phyloP scores from a whole-genome alignment of 1,284 basidiomycete species.

The Ceratorhiza oryzae-sativae region DNA sequence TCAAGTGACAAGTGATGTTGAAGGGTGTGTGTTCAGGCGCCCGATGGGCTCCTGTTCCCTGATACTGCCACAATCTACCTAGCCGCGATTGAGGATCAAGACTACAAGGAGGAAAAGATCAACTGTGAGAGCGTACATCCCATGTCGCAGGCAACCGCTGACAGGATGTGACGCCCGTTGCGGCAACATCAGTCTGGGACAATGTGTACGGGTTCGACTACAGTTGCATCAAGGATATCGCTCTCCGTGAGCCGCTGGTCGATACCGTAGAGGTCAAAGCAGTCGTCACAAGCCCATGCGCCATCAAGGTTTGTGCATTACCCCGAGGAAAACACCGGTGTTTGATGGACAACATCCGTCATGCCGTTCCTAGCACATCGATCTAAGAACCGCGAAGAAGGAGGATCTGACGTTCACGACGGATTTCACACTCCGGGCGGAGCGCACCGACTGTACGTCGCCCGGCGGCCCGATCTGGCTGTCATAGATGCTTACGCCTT shows the following conservation, averaged over 20 bases:
- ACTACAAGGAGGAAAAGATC: conserved; percentile 99
- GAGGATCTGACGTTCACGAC: conserved; percentile 90
- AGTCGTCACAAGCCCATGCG: conserved; percentile 88
- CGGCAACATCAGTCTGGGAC: conserved; percentile 84
- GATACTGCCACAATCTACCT: conserved; percentile 94
- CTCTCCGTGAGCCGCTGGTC: conserved; percentile 93
- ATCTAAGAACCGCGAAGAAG: conserved; percentile 92
- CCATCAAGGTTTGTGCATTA: conserved; percentile 70
- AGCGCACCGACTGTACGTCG: conserved; percentile 88
- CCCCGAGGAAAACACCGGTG: neutral
- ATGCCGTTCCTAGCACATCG: conserved; percentile 69
- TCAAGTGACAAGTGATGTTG: neutral
- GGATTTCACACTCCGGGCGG: conserved; percentile 82
- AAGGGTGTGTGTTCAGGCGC: conserved; percentile 56
- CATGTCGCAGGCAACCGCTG: neutral
- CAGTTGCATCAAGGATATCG: conserved; percentile 99
- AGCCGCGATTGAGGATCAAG: conserved; percentile 98
- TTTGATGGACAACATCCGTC: neutral
- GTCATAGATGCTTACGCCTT: neutral
- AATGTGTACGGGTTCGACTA: conserved; percentile 99
- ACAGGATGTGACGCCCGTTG: neutral
- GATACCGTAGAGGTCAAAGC: conserved; percentile 96
- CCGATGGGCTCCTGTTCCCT: conserved; percentile 93
- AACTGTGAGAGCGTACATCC: conserved; percentile 71
- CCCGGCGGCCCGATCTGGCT: neutral